A percentile compares a stretch with the other conserved stretches of the same genome.
These are phyloP conservation scores for Schwanniomyces pseudopolymorphus DNA, from an alignment of 805 yeast species.

Conservation along the genomic window DNA sequence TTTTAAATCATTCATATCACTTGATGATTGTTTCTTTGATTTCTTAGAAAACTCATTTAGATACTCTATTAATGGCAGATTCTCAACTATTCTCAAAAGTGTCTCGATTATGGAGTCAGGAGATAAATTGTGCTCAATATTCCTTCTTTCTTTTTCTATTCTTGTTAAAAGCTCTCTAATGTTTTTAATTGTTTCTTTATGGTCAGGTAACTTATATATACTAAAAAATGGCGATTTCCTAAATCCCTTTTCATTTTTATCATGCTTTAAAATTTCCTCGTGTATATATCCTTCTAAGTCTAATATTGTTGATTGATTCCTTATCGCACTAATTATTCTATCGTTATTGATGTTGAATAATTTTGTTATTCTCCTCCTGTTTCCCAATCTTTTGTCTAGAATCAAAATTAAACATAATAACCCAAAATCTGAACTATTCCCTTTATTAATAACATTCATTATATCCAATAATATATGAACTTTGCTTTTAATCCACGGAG, in stretches of 20 bases:
- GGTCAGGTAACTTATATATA: slow-evolving; percentile 10
- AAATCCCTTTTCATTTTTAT: not conserved
- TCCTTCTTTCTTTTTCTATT: slow-evolving; percentile 15
- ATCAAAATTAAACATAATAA: slow-evolving; percentile 25
- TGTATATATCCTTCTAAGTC: not conserved
- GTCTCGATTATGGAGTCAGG: slow-evolving; percentile 37
- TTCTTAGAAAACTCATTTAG: slow-evolving; percentile 9
- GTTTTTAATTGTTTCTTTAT: slow-evolving; percentile 12
- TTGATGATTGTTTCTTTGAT: slow-evolving; percentile 2
- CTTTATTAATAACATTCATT: slow-evolving; percentile 40
- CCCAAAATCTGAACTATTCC: slow-evolving; percentile 31
- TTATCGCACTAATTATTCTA: not conserved
- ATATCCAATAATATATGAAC: slow-evolving; percentile 49
- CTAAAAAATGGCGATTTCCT: not conserved
- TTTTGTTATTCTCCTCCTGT: slow-evolving; percentile 23
- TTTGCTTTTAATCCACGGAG: slow-evolving; percentile 51
- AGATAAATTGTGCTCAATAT: slow-evolving; percentile 19
- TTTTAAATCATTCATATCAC: slow-evolving; percentile 5
- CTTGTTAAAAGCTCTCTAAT: slow-evolving; percentile 13
- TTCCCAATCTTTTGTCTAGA: slow-evolving; percentile 24
- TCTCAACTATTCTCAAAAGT: slow-evolving; percentile 28
- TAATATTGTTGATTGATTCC: not conserved
- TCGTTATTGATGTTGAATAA: slow-evolving; percentile 23
- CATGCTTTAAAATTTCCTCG: not conserved
- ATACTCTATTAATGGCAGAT: slow-evolving; percentile 32